Evolutionary conservation across 2,329 filamentous ascomycete species (phyloP).

Genomic region (Penicillium oxalicum): DNA sequence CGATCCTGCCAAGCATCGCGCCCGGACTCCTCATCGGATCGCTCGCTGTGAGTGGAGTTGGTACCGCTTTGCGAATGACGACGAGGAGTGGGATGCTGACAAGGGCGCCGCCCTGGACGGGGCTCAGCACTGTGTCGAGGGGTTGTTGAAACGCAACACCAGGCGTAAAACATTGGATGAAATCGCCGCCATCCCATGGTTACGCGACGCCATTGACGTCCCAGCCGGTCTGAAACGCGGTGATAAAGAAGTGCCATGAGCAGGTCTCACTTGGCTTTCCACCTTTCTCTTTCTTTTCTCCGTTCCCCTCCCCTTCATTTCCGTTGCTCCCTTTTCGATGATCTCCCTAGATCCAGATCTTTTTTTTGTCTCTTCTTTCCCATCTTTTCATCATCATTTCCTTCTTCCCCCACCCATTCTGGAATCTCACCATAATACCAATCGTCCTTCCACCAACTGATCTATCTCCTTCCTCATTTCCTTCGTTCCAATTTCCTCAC

Average conservation of each 20-base stretch:
- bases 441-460: background rate
- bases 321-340: slow-evolving; percentile 1
- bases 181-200: slow-evolving; percentile 69
- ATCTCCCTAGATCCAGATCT: background rate
- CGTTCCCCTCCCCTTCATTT: background rate
- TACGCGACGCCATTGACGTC: slow-evolving; percentile 65
- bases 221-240: slow-evolving; percentile 52
- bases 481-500: slow-evolving; percentile 2
- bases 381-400: background rate
- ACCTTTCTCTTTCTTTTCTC: background rate
- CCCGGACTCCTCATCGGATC: slow-evolving; percentile 85
- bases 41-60: slow-evolving; percentile 93
- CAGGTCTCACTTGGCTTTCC: slow-evolving; percentile 18
- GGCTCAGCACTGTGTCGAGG: slow-evolving; percentile 76
- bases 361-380: background rate
- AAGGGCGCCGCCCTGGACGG: slow-evolving; percentile 62
- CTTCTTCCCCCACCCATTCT: background rate
- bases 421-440: background rate
- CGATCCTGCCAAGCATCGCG: slow-evolving; percentile 68
- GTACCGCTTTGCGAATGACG: slow-evolving; percentile 75
- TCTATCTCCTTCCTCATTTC: slow-evolving; percentile 1
- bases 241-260: slow-evolving; percentile 47
- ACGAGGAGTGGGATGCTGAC: slow-evolving; percentile 77
- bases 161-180: slow-evolving; percentile 70
- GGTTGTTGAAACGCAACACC: slow-evolving; percentile 72